Conservation (phyloP, 108 stramenopile species). For the Craspedostauros australis region DNA sequence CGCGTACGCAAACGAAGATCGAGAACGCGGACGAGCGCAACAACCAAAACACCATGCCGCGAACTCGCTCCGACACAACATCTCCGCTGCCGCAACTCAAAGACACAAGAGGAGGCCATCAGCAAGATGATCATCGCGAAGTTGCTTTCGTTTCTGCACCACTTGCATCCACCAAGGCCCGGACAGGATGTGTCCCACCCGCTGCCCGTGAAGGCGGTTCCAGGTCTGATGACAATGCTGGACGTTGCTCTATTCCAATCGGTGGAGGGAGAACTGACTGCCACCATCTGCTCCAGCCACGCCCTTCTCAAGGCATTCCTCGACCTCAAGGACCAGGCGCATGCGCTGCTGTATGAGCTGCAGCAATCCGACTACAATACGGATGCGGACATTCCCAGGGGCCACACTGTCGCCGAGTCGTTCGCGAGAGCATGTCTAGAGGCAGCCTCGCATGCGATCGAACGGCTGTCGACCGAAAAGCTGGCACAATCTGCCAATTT, state of each 20-base stretch:
- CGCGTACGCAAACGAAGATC: too few species aligned
- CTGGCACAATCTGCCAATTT: constrained; percentile 73
- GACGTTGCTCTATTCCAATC: constrained; percentile 68
- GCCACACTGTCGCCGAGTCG: constrained; percentile 38
- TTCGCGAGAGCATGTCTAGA: constrained; percentile 65
- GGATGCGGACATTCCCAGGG: constrained; percentile 19
- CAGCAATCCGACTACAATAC: constrained; percentile 3
- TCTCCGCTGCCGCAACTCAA: too few species aligned
- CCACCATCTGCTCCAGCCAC: constrained; percentile 51
- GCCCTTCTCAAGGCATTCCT: constrained; percentile 46
- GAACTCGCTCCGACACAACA: too few species aligned
- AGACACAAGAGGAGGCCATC: too few species aligned
- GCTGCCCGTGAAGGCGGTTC: constrained; percentile 34
- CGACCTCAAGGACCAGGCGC: constrained; percentile 41
- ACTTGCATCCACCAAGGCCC: constrained; percentile 1
- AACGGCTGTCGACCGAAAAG: constrained; percentile 59
- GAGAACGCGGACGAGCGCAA: too few species aligned
- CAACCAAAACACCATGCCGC: too few species aligned
- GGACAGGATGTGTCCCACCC: constrained; percentile 26
- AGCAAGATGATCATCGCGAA: too few species aligned
- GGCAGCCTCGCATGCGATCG: constrained; percentile 60
- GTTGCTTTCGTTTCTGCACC: not conserved
- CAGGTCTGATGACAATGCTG: constrained; percentile 71
- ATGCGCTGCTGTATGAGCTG: not conserved
- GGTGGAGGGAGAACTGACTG: constrained; percentile 67